Conservation (phyloP, 371 early-diverging fungal species). For the Fennellomyces sp. region DNA sequence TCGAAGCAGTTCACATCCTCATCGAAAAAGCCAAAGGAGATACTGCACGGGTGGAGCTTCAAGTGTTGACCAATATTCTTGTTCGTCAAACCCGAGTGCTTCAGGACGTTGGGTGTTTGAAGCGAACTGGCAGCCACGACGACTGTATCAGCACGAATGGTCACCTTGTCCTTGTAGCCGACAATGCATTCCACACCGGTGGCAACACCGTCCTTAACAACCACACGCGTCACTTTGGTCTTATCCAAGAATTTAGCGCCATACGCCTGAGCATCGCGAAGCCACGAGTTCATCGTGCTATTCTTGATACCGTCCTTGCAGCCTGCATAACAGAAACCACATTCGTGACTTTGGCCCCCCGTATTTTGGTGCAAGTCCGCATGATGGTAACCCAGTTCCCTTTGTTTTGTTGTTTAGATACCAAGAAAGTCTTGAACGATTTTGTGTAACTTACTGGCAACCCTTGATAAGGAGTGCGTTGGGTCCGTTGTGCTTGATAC, state of each 20-base stretch:
- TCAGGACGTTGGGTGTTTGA: slow-evolving; percentile 68
- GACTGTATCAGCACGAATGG: slow-evolving; percentile 58
- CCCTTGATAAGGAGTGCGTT: slow-evolving; percentile 68
- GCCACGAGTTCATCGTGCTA: slow-evolving; percentile 67
- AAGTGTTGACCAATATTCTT: slow-evolving; percentile 73
- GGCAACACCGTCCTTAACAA: slow-evolving; percentile 52
- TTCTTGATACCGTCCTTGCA: slow-evolving; percentile 78
- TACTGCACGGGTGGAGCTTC: slow-evolving; percentile 65
- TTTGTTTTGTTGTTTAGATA: slow-evolving; percentile 6
- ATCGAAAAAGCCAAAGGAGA: slow-evolving; percentile 69
- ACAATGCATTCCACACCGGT: slow-evolving; percentile 52
- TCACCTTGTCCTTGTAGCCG: slow-evolving; percentile 22
- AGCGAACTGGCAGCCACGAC: slow-evolving; percentile 71
- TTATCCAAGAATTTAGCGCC: slow-evolving; percentile 68
- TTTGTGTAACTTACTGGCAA: slow-evolving; percentile 39
- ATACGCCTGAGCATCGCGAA: slow-evolving; percentile 64
- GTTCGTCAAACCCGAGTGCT: slow-evolving; percentile 70
- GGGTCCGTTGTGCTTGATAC: slow-evolving; percentile 63
- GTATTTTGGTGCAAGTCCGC: slow-evolving; percentile 74
- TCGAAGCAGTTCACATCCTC: slow-evolving; percentile 47
- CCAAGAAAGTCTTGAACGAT: background rate
- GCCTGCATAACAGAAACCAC: slow-evolving; percentile 72
- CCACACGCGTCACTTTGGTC: slow-evolving; percentile 56
- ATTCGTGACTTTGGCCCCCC: slow-evolving; percentile 58
- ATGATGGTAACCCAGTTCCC: slow-evolving; percentile 62